Conservation (phyloP, 352 stramenopile genomes). For the Blastocystis sp. region DNA sequence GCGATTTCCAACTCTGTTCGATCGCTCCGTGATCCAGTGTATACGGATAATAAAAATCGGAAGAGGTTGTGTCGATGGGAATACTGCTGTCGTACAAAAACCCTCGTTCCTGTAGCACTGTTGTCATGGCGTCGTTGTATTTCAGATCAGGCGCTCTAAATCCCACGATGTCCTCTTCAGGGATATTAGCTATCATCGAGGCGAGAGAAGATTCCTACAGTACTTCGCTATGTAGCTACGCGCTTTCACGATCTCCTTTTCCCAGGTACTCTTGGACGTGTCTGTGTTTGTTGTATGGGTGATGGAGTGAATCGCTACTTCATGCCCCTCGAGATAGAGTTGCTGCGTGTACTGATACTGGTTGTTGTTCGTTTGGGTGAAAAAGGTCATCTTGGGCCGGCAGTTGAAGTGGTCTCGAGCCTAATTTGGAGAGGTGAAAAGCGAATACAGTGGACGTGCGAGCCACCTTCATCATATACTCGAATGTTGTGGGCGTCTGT, state of each 20-base stretch:
- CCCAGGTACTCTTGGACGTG: not conserved
- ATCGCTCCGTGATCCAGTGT: conserved; percentile 29
- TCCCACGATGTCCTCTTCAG: not conserved
- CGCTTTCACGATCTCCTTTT: conserved; percentile 42
- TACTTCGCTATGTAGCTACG: not conserved
- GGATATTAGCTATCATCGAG: not conserved
- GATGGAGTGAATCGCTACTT: conserved; percentile 8
- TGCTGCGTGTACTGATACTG: conserved; percentile 56
- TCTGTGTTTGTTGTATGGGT: not conserved
- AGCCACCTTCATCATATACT: not conserved
- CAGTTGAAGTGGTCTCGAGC: not conserved
- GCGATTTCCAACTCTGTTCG: not conserved
- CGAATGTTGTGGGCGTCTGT: conserved; percentile 34
- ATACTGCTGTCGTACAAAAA: conserved; percentile 57
- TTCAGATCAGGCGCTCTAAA: conserved; percentile 46
- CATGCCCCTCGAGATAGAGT: conserved; percentile 43
- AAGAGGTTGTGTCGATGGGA: not conserved
- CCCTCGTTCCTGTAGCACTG: conserved; percentile 6
- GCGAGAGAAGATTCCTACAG: not conserved
- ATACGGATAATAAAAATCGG: not conserved
- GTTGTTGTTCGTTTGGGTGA: conserved; percentile 55
- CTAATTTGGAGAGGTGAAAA: not conserved
- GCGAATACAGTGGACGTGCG: not conserved
- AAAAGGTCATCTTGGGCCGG: conserved; percentile 44
- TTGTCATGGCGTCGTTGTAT: conserved; percentile 42